A percentile compares a stretch with the other conserved stretches of the same genome.
phyloP scores from a whole-genome alignment of 805 yeast genomes.

The Starmerella bombicola region DNA sequence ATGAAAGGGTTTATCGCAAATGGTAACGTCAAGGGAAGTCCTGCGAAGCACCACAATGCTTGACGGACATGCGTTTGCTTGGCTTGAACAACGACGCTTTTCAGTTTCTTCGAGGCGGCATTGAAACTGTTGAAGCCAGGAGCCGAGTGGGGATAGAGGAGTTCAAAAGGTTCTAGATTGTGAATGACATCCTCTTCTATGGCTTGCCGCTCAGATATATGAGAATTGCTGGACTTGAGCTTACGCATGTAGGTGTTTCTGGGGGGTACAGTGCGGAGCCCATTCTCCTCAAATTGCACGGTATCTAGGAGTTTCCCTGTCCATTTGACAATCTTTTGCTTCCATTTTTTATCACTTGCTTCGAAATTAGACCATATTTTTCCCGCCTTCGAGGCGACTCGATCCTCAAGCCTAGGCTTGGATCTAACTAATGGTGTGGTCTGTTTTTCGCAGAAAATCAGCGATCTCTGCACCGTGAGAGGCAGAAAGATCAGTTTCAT shows the following conservation, averaged over 20 bases:
- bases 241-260: constrained; percentile 44
- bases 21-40: constrained; percentile 70
- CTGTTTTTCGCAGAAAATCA: constrained; percentile 56
- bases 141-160: constrained; percentile 40
- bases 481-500: constrained; percentile 63
- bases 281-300: constrained; percentile 70
- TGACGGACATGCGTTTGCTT: constrained; percentile 45
- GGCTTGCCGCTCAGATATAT: constrained; percentile 15
- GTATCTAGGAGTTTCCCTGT: constrained; percentile 44
- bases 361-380: constrained; percentile 53
- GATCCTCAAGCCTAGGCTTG: constrained; percentile 32
- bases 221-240: constrained; percentile 28
- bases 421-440: constrained; percentile 29
- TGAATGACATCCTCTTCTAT: constrained; percentile 15
- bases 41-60: constrained; percentile 41
- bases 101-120: constrained; percentile 22
- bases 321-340: constrained; percentile 44
- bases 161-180: constrained; percentile 26
- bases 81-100: constrained; percentile 38
- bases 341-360: constrained; percentile 42
- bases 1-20: constrained; percentile 69
- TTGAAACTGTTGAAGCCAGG: constrained; percentile 21
- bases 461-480: constrained; percentile 47
- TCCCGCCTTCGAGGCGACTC: constrained; percentile 38
- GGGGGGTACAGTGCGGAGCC: constrained; percentile 66